Base-by-base conservation (phyloP, 202 grass and related monocot species). In the Setaria italica region DNA sequence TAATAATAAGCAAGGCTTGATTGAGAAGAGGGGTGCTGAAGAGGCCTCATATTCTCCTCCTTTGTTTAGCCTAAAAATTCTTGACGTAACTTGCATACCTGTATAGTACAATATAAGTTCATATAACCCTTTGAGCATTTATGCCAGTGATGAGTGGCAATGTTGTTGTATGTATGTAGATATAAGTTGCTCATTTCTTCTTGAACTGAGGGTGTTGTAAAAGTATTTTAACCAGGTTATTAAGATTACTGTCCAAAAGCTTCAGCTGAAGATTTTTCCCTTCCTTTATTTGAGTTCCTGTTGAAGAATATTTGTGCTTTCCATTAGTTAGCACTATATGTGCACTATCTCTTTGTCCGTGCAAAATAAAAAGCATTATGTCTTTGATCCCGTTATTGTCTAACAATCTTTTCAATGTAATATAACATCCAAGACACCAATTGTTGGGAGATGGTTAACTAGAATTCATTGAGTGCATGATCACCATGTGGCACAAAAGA, bases 391-490 rank as follows among this genome's bases (percentile, higher is more conserved):
- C 9, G 7, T 4, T 65, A 9, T 57, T 64, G 42, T 48, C 6
- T 64, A 46, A 48, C 25, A 20, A 49, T 79, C 5, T 62, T 20
- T 6, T 19, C 4, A 25, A 13, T 70, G 10, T 21, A 46, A 21
- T 21, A 21, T 58, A 21, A 50, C 69, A 46, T 9, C 43, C 75
- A 78, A 62, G 8, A 25, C 14, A 54, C 47, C 54, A 47, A 46
- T 0, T 47, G 9, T 17, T 2, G 7, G 12, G 63, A 55, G 39
- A 59, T 72, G 54, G 2, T 35, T 73, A 83, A 41, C 5, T 35
- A 84, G 33, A 69, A 48, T 76, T 30, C n/a, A 57, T 25, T 76
- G 33, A 85, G 12, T 33, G 6, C 19, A 47, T 72, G n/a, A 19
- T 10, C 35, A 35, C 62, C 39, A 65, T 58, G 47, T 76, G 32